A percentile compares a stretch with the other conserved stretches of the same genome.
Conservation (phyloP, 2,329 filamentous ascomycete genomes). For the Aplosporella prunicola region DNA sequence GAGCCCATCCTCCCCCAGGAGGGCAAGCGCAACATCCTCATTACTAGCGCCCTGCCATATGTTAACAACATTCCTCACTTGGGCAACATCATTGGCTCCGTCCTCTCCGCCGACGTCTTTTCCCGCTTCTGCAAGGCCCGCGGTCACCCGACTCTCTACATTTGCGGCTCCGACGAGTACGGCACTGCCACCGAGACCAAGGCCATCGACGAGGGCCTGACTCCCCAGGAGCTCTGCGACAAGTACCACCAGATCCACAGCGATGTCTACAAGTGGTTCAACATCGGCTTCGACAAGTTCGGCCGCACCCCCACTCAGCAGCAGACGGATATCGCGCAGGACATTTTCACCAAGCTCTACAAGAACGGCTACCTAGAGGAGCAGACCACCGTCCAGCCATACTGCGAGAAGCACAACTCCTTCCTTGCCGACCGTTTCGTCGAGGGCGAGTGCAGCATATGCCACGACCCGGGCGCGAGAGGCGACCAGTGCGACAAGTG, state of each 20-base stretch:
- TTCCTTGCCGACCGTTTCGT: constrained; percentile 54
- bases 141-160: constrained; percentile 68
- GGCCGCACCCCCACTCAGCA: constrained; percentile 81
- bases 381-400: constrained; percentile 78
- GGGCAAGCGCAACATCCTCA: constrained; percentile 72
- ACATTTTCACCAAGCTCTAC: constrained; percentile 79
- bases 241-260: constrained; percentile 89
- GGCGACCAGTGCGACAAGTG: constrained; percentile 48
- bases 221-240: constrained; percentile 74
- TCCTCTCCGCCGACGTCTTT: constrained; percentile 80
- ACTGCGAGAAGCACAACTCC: constrained; percentile 60
- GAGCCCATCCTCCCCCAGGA: constrained; percentile 40
- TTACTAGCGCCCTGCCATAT: constrained; percentile 87
- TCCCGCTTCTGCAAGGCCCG: constrained; percentile 66
- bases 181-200: constrained; percentile 95
- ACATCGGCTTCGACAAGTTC: constrained; percentile 90
- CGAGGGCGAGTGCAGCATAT: constrained; percentile 69
- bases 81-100: constrained; percentile 79
- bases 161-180: constrained; percentile 90
- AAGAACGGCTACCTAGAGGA: constrained; percentile 84
- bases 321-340: constrained; percentile 87
- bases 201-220: constrained; percentile 77
- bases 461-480: constrained; percentile 44
- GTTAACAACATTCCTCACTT: constrained; percentile 69
- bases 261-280: constrained; percentile 92